phyloP scores from a whole-genome alignment of 768 basidiomycete species.

The Fomitopsis serialis region DNA sequence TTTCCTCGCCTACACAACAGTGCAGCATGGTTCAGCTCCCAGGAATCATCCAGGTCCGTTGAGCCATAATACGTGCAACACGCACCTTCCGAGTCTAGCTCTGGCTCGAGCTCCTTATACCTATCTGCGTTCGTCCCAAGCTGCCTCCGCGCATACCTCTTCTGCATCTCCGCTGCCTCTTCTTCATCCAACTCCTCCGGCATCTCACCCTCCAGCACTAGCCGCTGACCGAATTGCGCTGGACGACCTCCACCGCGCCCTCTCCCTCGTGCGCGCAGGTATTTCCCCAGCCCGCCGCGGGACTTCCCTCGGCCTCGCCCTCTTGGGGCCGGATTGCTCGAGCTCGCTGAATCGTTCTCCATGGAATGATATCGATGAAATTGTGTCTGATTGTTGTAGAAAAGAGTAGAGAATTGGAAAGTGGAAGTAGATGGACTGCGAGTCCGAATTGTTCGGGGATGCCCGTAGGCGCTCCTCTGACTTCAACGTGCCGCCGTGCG shows the following conservation, averaged over 20 bases:
- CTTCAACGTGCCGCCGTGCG: no score
- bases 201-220: constrained; percentile 57
- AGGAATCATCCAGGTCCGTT: no score
- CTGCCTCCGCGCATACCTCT: constrained; percentile 51
- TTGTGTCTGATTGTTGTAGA: no score
- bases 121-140: constrained; percentile 70
- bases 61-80: no score
- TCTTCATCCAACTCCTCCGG: constrained; percentile 37
- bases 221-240: constrained; percentile 58
- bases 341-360: neutral
- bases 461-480: no score
- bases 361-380: no score
- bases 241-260: constrained; percentile 56
- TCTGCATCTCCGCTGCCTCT: constrained; percentile 39
- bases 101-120: constrained; percentile 65
- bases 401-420: no score
- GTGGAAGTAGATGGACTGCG: no score
- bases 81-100: constrained; percentile 67
- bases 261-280: constrained; percentile 64
- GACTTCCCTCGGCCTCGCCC: constrained; percentile 36
- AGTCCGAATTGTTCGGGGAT: no score
- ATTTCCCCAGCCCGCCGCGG: constrained; percentile 69
- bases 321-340: neutral
- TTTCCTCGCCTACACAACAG: constrained; percentile 60
- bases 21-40: no score